Evolutionary conservation across 2,329 filamentous ascomycete genomes (phyloP).

Genomic region (Fonsecaea erecta): DNA sequence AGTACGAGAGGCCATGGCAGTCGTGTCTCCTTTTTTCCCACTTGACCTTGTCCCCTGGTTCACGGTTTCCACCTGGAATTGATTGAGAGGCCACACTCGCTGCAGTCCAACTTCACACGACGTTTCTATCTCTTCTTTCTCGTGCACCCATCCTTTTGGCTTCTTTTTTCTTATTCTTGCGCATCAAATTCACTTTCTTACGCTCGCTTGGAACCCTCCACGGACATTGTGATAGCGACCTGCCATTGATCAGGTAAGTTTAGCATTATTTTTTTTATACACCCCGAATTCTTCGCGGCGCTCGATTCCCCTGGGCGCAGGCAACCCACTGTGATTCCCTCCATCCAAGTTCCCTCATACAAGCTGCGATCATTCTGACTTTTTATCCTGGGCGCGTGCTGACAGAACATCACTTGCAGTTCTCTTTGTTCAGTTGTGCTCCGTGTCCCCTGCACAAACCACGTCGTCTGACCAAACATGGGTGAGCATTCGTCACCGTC

Average conservation of each 20-base stretch:
- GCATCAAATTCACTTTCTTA: conserved; percentile 27
- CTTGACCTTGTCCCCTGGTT: conserved; percentile 2
- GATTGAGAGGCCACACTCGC: conserved; percentile 15
- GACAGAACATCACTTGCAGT: conserved; percentile 18
- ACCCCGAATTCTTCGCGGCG: background rate
- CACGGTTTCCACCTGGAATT: conserved; percentile 6
- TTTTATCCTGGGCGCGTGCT: conserved; percentile 23
- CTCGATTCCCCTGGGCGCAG: conserved; percentile 8
- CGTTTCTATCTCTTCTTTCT: conserved; percentile 19
- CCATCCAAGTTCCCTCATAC: background rate
- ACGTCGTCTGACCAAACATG: conserved; percentile 28
- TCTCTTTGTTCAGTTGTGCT: conserved; percentile 19
- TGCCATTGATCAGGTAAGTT: conserved; percentile 12
- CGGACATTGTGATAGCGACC: conserved; percentile 12
- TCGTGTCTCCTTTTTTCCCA: conserved; percentile 31
- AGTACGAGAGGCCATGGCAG: background rate
- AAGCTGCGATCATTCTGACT: background rate
- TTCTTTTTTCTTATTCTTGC: conserved; percentile 21
- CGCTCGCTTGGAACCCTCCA: conserved; percentile 25
- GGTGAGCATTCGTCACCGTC: conserved; percentile 28
- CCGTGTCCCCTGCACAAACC: conserved; percentile 24
- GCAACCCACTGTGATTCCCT: conserved; percentile 13
- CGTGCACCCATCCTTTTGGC: conserved; percentile 21
- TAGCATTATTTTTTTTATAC: background rate
- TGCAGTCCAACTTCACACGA: conserved; percentile 11